Evolutionary conservation across 2,329 filamentous ascomycete species (phyloP), one percentile per base, ranked within the genome.

Genomic region (Chlorencoelia australis): DNA sequence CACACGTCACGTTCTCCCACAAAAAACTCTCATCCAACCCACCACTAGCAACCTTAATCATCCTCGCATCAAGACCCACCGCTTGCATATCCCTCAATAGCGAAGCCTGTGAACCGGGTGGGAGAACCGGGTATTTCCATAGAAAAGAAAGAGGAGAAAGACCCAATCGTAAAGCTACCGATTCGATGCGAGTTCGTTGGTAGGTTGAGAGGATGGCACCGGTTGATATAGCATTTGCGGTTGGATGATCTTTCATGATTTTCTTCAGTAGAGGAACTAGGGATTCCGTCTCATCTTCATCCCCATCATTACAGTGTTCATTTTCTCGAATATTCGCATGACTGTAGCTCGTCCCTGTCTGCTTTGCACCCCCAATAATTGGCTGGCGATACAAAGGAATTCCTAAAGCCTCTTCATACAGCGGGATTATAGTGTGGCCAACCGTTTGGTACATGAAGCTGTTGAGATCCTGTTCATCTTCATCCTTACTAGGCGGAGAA

Each of bases 401-500:
- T 0, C 71, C 76, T 2, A 94, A 77, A 21, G 85, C 87, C 31
- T 73, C 60, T 42, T 79, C 78, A 57, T 95, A 96, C 11, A 94
- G 70, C 2, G 88, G 86, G 39, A 96, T 80, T 13, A 95, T 67
- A 40, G 76, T 71, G 60, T 96, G 86, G 9, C 91, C 91, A 42
- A 95, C 84, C 3, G 91, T 98, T 66, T 98, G 91, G 67, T 96
- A 98, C 91, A 98, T 98, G 76, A 91, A 96, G 64, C 88, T 95
- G 61, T 98, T 86, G 50, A 94, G 70, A 58, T 96, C 84, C 38
- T 70, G 63, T 44, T 68, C 65, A 22, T 70, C 65, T 4, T 59
- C 17, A 8, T 7, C 6, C 7, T 13, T 16, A 20, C 35, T 22
- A 14, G n/a, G 18, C n/a, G n/a, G 11, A 8, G 30, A 10, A 13